These are phyloP conservation scores for Populus hybrid DNA, from an alignment of 441 rosid genomes.

Conservation along the genomic window DNA sequence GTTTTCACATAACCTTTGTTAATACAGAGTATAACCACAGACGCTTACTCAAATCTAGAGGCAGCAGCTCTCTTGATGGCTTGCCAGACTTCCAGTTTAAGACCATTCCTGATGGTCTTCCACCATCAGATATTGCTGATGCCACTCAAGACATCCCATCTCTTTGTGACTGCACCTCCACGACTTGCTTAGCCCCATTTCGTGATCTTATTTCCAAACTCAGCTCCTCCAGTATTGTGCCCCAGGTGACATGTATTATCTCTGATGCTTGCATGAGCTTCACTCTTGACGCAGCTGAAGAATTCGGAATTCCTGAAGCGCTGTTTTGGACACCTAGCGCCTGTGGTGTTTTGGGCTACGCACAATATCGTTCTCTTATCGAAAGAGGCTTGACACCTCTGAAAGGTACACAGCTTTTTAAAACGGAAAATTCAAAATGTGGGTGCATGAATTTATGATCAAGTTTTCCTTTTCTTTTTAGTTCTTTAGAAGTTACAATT, in stretches of 20 bases:
- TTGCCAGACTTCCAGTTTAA: conserved; percentile 23
- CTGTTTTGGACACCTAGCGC: conserved; percentile 31
- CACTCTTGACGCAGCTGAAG: conserved; percentile 27
- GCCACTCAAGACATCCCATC: conserved; percentile 23
- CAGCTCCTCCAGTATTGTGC: conserved; percentile 7
- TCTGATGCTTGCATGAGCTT: conserved; percentile 28
- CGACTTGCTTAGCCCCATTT: conserved; percentile 26
- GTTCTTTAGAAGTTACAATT: neutral
- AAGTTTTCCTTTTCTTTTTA: neutral
- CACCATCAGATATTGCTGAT: conserved; percentile 1
- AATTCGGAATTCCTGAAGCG: conserved; percentile 26
- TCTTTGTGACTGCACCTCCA: conserved; percentile 17
- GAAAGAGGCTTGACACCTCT: conserved; percentile 27
- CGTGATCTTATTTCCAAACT: conserved; percentile 23
- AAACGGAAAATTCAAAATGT: no score
- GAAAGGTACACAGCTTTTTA: conserved; percentile 15
- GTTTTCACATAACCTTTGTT: conserved; percentile 44
- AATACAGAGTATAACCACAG: conserved; percentile 41
- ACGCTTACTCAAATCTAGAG: conserved; percentile 18
- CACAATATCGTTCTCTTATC: conserved; percentile 13
- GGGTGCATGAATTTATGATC: neutral
- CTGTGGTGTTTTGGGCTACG: conserved; percentile 25
- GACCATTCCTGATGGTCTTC: conserved; percentile 30
- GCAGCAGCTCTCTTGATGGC: neutral
- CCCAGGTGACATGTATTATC: conserved; percentile 26